phyloP scores from a whole-genome alignment of 306 rosid species.

The Inga laurina region DNA sequence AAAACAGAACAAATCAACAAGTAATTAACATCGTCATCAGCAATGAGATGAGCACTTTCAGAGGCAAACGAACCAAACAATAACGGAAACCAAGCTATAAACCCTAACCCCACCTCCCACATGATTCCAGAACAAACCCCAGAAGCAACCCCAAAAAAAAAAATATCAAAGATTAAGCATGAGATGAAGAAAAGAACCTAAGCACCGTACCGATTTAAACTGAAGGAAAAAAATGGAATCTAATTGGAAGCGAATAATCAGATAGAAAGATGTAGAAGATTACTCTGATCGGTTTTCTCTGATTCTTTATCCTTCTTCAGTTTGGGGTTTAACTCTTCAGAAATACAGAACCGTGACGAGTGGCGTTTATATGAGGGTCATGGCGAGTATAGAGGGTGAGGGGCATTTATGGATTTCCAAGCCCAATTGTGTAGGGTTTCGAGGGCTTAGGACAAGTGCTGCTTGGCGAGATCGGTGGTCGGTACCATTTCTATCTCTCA shows the following conservation, averaged over 20 bases:
- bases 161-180: neutral
- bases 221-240: constrained; percentile 50
- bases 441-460: constrained; percentile 28
- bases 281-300: neutral
- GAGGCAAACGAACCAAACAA: constrained; percentile 34
- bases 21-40: neutral
- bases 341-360: neutral
- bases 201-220: constrained; percentile 54
- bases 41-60: neutral
- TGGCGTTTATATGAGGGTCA: neutral
- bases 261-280: neutral
- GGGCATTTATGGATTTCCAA: constrained; percentile 62
- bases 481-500: constrained; percentile 28
- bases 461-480: neutral
- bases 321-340: constrained; percentile 4
- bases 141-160: constrained; percentile 7
- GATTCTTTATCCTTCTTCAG: neutral
- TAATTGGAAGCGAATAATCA: constrained; percentile 5
- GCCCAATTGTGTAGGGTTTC: constrained; percentile 30
- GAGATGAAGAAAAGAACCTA: constrained; percentile 14
- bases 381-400: neutral
- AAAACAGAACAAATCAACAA: constrained; percentile 32
- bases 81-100: constrained; percentile 31
- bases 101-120: constrained; percentile 53
- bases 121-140: constrained; percentile 29